Evolutionary conservation across 805 yeast genomes (phyloP).

Genomic region (Torulaspora gathmanii): DNA sequence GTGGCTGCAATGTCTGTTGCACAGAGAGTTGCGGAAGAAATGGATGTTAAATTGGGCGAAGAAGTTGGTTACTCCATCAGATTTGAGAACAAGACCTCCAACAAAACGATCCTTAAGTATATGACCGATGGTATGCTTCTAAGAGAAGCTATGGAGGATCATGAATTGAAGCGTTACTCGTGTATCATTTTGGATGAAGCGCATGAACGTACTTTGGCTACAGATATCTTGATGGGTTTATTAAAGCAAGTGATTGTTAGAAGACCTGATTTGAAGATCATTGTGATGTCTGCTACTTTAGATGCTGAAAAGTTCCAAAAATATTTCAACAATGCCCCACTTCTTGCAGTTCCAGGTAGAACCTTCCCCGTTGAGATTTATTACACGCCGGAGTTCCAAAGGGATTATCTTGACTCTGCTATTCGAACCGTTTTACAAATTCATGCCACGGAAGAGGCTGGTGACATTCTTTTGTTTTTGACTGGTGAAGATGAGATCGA

Average conservation of each 20-base stretch:
- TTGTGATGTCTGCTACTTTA: constrained; percentile 95
- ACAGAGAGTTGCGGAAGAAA: constrained; percentile 92
- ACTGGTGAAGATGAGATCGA: constrained; percentile 99
- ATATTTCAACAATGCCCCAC: constrained; percentile 87
- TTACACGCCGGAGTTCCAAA: constrained; percentile 94
- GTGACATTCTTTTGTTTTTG: constrained; percentile 79
- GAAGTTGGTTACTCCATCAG: constrained; percentile 95
- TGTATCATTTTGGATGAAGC: constrained; percentile 96
- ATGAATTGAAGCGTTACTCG: constrained; percentile 69
- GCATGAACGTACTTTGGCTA: constrained; percentile 94
- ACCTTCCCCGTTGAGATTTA: constrained; percentile 96
- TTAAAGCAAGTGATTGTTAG: constrained; percentile 73
- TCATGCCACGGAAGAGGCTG: constrained; percentile 93
- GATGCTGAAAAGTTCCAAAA: constrained; percentile 94
- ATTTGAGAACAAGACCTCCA: constrained; percentile 82
- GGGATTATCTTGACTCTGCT: constrained; percentile 92
- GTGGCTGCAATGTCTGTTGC: constrained; percentile 99
- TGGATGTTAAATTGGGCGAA: constrained; percentile 88
- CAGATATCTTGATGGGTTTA: constrained; percentile 95
- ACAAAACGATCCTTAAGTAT: constrained; percentile 80
- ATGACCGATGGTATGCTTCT: constrained; percentile 99
- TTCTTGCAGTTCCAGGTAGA: constrained; percentile 95
- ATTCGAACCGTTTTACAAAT: constrained; percentile 92
- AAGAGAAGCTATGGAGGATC: constrained; percentile 97
- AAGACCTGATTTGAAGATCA: constrained; percentile 84